A percentile compares a stretch with the other conserved stretches of the same genome.
Conservation (phyloP, 2,329 filamentous ascomycete genomes). For the Corynespora cassiicola region DNA sequence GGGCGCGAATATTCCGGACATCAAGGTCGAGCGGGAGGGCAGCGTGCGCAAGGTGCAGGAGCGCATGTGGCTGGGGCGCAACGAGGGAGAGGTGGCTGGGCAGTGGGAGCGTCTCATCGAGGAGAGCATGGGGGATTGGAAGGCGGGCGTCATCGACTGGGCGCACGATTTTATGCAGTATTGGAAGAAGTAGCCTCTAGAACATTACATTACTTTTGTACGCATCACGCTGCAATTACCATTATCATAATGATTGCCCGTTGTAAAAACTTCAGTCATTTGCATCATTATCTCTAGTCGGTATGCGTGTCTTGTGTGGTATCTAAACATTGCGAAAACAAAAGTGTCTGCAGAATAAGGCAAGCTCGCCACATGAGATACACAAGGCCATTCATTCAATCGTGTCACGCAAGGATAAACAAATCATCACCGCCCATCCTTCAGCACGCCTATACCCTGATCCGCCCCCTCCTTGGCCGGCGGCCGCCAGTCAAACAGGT, state of each 20-base stretch:
- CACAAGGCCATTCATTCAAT: conserved; percentile 64
- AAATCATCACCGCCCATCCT: conserved; percentile 13
- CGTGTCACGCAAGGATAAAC: conserved; percentile 55
- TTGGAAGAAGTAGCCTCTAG: conserved; percentile 68
- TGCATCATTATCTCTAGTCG: not conserved
- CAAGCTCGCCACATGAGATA: not conserved
- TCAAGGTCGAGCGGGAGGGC: conserved; percentile 89
- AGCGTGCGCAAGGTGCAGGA: conserved; percentile 95
- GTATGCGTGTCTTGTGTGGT: not conserved
- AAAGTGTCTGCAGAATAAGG: not conserved
- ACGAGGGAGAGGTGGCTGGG: conserved; percentile 88
- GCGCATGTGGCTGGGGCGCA: conserved; percentile 88
- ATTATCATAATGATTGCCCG: not conserved
- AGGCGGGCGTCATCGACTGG: conserved; percentile 93
- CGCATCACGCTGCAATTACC: not conserved
- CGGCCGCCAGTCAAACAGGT: conserved; percentile 69
- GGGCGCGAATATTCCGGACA: conserved; percentile 95
- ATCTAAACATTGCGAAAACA: not conserved
- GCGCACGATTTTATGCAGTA: conserved; percentile 93
- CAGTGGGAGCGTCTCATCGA: conserved; percentile 90
- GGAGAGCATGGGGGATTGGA: conserved; percentile 81
- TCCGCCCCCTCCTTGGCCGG: conserved; percentile 25
- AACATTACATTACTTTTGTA: not conserved
- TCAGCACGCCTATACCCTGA: conserved; percentile 14
- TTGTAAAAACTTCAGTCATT: not conserved